Evolutionary conservation across 805 yeast genomes (phyloP).

Genomic region (Candida piceae): DNA sequence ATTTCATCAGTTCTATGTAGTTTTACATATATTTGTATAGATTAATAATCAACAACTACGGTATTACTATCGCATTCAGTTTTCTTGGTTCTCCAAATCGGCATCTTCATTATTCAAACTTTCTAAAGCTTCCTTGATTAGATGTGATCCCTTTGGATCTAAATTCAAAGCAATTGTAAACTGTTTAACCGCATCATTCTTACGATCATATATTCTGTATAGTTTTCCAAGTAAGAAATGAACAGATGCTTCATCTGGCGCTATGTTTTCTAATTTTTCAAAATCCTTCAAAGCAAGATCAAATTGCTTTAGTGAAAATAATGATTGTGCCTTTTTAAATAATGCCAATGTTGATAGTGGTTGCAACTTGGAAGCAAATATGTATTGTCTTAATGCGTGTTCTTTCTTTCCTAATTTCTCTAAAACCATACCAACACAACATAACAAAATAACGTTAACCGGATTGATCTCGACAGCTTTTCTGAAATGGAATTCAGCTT

Average conservation of each 20-base stretch:
- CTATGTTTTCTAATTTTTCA: conserved; percentile 64
- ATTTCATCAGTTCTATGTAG: no score
- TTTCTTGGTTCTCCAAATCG: conserved; percentile 10
- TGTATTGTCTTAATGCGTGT: conserved; percentile 76
- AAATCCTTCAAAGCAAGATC: conserved; percentile 70
- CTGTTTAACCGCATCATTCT: conserved; percentile 73
- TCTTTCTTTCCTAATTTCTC: conserved; percentile 68
- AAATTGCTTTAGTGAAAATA: conserved; percentile 66
- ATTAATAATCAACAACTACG: no score
- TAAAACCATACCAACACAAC: conserved; percentile 91
- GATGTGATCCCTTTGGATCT: conserved; percentile 88
- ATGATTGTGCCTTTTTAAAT: conserved; percentile 81
- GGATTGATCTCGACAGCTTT: conserved; percentile 89
- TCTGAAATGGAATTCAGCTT: conserved; percentile 82
- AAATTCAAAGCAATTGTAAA: conserved; percentile 84
- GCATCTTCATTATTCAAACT: conserved; percentile 26
- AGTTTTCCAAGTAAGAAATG: conserved; percentile 86
- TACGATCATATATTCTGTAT: conserved; percentile 69
- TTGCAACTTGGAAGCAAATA: conserved; percentile 75
- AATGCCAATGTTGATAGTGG: conserved; percentile 82
- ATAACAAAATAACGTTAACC: conserved; percentile 78
- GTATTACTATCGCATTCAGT: no score
- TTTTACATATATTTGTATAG: no score
- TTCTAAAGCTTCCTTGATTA: conserved; percentile 82
- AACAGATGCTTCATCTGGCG: conserved; percentile 93